phyloP scores from a whole-genome alignment of 768 basidiomycete genomes.

The Phlebiopsis gigantea region DNA sequence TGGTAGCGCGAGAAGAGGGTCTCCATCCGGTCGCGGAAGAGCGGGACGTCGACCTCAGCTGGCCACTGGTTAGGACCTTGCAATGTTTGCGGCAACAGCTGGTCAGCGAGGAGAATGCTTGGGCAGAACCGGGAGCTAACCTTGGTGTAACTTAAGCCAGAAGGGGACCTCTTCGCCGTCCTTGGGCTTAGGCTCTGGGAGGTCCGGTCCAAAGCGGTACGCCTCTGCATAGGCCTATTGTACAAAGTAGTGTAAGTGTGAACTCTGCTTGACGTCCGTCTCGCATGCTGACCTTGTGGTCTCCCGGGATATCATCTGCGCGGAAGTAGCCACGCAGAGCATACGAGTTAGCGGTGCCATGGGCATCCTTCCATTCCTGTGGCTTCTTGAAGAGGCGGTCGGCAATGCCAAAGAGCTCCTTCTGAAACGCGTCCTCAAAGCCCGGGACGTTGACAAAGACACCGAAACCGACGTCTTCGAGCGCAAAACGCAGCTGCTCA shows the following conservation, averaged over 20 bases:
- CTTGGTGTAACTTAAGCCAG: slow-evolving; percentile 28
- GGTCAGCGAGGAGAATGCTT: not conserved
- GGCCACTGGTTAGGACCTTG: slow-evolving; percentile 30
- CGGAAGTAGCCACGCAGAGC: slow-evolving; percentile 26
- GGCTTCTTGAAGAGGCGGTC: slow-evolving; percentile 21
- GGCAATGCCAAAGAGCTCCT: slow-evolving; percentile 20
- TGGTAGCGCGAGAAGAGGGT: slow-evolving; percentile 25
- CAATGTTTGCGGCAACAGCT: too few relatives aligned
- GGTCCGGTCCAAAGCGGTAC: slow-evolving; percentile 25
- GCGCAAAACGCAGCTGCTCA: slow-evolving; percentile 18
- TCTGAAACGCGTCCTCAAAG: slow-evolving; percentile 23
- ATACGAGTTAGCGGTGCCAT: slow-evolving; percentile 22
- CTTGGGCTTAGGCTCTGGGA: slow-evolving; percentile 17
- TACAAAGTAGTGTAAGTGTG: not conserved
- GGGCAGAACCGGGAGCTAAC: slow-evolving; percentile 13
- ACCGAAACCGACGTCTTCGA: slow-evolving; percentile 28
- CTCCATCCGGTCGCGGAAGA: slow-evolving; percentile 24
- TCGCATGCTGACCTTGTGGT: slow-evolving; percentile 19
- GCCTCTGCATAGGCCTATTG: slow-evolving; percentile 26
- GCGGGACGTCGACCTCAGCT: slow-evolving; percentile 20
- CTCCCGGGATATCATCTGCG: slow-evolving; percentile 21
- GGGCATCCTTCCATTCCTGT: slow-evolving; percentile 23
- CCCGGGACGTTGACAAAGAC: slow-evolving; percentile 24
- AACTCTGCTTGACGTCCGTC: not conserved
- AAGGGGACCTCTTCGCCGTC: slow-evolving; percentile 20